Percentiles rank a stretch among this genome's conserved stretches.
These are phyloP conservation scores for Lentinula sp. DNA, from an alignment of 768 basidiomycete species.

Conservation along the genomic window DNA sequence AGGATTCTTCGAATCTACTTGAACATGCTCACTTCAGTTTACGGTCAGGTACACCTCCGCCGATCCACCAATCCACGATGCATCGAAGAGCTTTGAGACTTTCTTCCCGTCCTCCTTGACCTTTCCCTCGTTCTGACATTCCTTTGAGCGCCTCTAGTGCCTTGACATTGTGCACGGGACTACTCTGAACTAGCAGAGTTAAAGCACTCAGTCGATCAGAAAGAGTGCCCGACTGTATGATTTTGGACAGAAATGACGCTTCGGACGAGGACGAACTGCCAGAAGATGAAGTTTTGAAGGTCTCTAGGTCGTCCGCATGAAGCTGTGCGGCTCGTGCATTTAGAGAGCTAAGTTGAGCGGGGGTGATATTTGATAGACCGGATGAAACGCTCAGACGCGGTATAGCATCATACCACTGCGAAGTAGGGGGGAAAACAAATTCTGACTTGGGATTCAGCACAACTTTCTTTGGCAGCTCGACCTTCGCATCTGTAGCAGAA, in stretches of 20 bases:
- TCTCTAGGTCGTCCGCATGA: constrained; percentile 34
- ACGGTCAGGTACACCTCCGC: constrained; percentile 81
- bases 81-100: constrained; percentile 86
- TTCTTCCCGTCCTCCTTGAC: constrained; percentile 90
- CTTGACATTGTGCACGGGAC: constrained; percentile 79
- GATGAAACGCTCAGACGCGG: constrained; percentile 29
- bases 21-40: constrained; percentile 68
- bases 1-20: background rate
- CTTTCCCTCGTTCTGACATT: constrained; percentile 74
- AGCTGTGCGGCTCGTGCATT: constrained; percentile 41
- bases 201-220: constrained; percentile 90
- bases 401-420: constrained; percentile 52
- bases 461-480: constrained; percentile 26
- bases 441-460: constrained; percentile 29
- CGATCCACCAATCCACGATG: constrained; percentile 96
- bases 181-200: constrained; percentile 82
- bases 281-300: constrained; percentile 46
- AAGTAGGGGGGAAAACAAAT: constrained; percentile 31
- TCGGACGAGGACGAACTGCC: constrained; percentile 68
- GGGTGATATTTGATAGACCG: constrained; percentile 26
- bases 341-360: constrained; percentile 39
- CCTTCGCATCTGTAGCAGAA: background rate
- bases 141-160: constrained; percentile 69
- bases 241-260: constrained; percentile 73
- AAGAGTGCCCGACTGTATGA: constrained; percentile 83